Percentiles rank a stretch among this genome's conserved stretches.
These are phyloP conservation scores for Aspergillus alliaceus DNA, from an alignment of 2,329 filamentous ascomycete species.

Conservation along the genomic window DNA sequence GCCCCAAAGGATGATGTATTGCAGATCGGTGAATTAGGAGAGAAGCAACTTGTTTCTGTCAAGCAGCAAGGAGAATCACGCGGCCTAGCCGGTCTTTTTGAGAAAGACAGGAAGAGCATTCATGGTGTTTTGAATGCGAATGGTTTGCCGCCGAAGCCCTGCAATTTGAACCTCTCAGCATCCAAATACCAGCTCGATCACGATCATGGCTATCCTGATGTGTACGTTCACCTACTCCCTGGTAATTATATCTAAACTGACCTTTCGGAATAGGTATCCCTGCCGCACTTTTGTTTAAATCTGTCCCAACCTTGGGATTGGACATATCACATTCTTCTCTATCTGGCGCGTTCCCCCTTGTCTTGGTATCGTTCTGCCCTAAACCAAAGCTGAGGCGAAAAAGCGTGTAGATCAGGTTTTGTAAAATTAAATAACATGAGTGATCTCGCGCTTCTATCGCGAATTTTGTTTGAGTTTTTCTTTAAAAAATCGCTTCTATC, in stretches of 20 bases:
- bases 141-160: slow-evolving; percentile 84
- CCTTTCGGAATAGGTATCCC: slow-evolving; percentile 39
- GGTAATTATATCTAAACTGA: slow-evolving; percentile 25
- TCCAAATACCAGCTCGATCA: slow-evolving; percentile 64
- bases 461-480: too few relatives aligned
- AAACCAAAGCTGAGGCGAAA: neutral
- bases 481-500: too few relatives aligned
- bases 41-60: slow-evolving; percentile 71
- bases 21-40: slow-evolving; percentile 73
- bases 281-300: slow-evolving; percentile 47
- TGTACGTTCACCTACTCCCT: slow-evolving; percentile 54
- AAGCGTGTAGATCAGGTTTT: neutral
- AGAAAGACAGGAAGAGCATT: slow-evolving; percentile 59
- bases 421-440: neutral
- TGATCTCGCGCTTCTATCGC: neutral
- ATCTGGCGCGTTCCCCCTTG: neutral
- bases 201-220: slow-evolving; percentile 68
- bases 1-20: slow-evolving; percentile 74
- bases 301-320: neutral
- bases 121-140: slow-evolving; percentile 67
- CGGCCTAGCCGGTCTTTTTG: slow-evolving; percentile 71
- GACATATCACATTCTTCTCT: slow-evolving; percentile 9
- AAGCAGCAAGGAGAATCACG: slow-evolving; percentile 71
- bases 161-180: slow-evolving; percentile 58
- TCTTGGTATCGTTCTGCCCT: neutral